Base-by-base conservation (phyloP, 371 early-diverging fungal genomes). In the Circinella umbellata region DNA sequence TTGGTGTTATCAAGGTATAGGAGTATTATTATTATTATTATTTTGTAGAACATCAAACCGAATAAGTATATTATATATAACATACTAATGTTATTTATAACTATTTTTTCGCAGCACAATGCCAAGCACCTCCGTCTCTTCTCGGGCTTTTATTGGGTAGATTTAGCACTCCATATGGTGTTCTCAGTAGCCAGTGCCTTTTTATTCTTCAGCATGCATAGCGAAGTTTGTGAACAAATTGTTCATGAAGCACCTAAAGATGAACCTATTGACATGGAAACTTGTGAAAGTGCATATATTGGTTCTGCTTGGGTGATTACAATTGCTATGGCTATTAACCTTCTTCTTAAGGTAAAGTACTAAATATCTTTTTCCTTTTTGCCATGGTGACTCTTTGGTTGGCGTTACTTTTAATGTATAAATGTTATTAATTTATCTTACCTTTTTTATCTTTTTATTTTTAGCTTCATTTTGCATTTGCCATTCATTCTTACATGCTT, bases 381-480 rank as follows among this genome's bases (percentile, higher is more conserved):
- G 27, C 27, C 27, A 27, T 27, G 27, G 27, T 27, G 27, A 27
- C 2, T 27, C 27, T 27, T 27, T 27, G 0, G 27, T 1, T 27
- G 27, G 27, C 27, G 27, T 27, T 27, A 27, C 27, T 27, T 27
- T 27, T 27, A 27, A 27, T 27, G 27, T 27, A 27, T 27, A 27
- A 27, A 27, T 27, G 27, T 27, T 27, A 27, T 27, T 27, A 27
- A 27, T 27, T 27, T 27, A 27, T 27, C 27, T 27, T 27, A n/a
- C 27, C 27, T 27, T 27, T 38, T 51, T 51, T 51, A 9, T n/a
- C 35, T 68, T 3, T 42, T 42, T 9, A 0, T 6, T 17, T 49
- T 46, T 69, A 77, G 76, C 74, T 82, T 68, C 83, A 82, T 47
- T 82, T 76, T 68, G 83, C 80, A 20, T 76, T 82, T 59, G 83